Conservation (phyloP, 495 filamentous ascomycete species). For the Hyphodiscus hymeniophilus region DNA sequence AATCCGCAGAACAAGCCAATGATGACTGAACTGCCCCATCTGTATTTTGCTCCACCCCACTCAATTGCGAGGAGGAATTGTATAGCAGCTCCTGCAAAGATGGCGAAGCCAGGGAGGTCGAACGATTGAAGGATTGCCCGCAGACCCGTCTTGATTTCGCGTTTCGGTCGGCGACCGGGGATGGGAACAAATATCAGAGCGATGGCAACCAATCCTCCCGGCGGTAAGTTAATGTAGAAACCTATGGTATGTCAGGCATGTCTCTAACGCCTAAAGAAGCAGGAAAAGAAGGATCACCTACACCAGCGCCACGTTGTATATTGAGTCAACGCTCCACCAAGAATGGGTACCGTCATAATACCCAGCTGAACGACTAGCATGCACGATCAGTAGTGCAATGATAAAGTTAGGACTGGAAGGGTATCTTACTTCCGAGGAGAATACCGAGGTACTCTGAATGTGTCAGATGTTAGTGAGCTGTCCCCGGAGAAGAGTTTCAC, state of each 20-base stretch:
- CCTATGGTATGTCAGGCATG: slow-evolving; percentile 4
- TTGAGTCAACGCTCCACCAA: slow-evolving; percentile 58
- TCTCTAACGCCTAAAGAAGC: background rate
- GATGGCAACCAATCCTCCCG: slow-evolving; percentile 40
- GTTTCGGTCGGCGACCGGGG: no score
- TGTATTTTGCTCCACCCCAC: slow-evolving; percentile 70
- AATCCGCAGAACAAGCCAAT: slow-evolving; percentile 65
- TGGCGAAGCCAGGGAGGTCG: slow-evolving; percentile 54
- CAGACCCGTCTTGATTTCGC: no score
- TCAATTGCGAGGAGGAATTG: slow-evolving; percentile 69
- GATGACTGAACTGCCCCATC: slow-evolving; percentile 57
- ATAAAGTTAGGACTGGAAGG: no score
- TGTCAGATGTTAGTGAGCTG: slow-evolving; percentile 46
- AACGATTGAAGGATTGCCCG: background rate
- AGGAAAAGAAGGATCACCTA: background rate
- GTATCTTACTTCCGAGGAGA: no score
- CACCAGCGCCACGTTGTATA: slow-evolving; percentile 41
- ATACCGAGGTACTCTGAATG: no score
- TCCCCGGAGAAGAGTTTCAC: slow-evolving; percentile 40
- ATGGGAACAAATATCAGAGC: slow-evolving; percentile 29
- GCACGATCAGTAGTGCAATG: background rate
- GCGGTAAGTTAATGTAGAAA: slow-evolving; percentile 59
- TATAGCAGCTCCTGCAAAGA: slow-evolving; percentile 65
- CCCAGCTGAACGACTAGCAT: slow-evolving; percentile 33
- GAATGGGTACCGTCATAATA: slow-evolving; percentile 39